phyloP scores from a whole-genome alignment of 768 basidiomycete species.

The Zangia roseola region DNA sequence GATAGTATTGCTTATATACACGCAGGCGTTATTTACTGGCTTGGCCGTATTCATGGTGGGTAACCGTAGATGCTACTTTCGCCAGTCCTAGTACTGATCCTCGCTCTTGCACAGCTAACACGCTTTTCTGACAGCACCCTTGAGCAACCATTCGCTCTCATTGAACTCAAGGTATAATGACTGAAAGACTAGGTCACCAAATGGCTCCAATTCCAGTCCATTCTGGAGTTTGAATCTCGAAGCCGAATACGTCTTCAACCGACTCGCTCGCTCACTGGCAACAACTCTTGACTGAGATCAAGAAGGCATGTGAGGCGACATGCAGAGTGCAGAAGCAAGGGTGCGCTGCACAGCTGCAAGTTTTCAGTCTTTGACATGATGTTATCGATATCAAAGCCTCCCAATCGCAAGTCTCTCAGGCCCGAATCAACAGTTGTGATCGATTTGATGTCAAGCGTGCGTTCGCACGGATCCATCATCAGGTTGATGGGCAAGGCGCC shows the following conservation, averaged over 20 bases:
- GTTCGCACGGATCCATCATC: no score
- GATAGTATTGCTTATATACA: not conserved
- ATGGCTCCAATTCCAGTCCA: conserved; percentile 99
- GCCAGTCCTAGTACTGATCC: conserved; percentile 13
- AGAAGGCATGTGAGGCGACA: conserved; percentile 95
- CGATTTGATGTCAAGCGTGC: no score
- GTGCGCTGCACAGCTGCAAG: no score
- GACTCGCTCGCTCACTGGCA: conserved; percentile 94
- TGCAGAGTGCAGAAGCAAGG: no score
- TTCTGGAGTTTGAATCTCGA: conserved; percentile 99
- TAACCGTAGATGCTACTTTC: not conserved
- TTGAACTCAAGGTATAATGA: conserved; percentile 86
- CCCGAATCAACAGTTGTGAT: no score
- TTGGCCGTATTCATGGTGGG: conserved; percentile 86
- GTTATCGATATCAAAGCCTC: no score
- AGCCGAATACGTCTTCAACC: conserved; percentile 93
- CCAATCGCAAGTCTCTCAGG: no score
- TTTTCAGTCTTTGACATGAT: no score
- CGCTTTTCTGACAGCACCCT: conserved; percentile 72
- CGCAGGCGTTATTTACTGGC: conserved; percentile 79
- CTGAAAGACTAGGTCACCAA: conserved; percentile 91
- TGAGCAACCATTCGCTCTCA: conserved; percentile 76
- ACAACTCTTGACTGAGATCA: conserved; percentile 93
- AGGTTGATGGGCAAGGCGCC: no score
- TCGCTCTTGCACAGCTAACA: conserved; percentile 54